Evolutionary conservation across 306 rosid species (phyloP), one percentile per base, ranked within the genome.

Genomic region (Prunus dulcis): DNA sequence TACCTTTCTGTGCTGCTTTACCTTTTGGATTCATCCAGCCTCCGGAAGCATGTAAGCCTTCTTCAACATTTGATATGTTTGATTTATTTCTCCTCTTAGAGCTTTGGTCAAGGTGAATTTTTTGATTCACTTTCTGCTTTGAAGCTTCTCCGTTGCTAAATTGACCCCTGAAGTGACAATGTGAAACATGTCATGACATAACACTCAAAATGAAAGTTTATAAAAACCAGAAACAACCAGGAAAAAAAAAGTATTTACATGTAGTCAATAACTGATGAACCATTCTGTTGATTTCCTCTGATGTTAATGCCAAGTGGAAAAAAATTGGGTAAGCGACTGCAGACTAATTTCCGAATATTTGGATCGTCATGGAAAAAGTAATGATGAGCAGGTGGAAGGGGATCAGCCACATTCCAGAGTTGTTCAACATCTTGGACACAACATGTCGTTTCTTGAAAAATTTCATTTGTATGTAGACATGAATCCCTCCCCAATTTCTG

Each of bases 321-420:
- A 79, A 92, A 92, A 78, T 90, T 75, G 38, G 71, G 78, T 18
- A 92, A 82, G 71, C 97, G 88, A 61, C 65, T 58, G 51, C 84
- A 73, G 66, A 95, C 92, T 79, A 90, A 86, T 20, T 84, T 85
- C 79, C 55, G 88, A 80, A 95, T 82, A 80, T 89, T 89, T 34
- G 86, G 80, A 88, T 95, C 96, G 46, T 79, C 79, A 14, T 92
- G 92, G 76, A 90, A 86, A 82, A 90, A 92, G 78, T 95, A 95
- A 47, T 19, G 78, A 85, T 92, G 92, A 69, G 97, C 87, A 41
- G 96, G 93, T 51, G 87, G 86, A 82, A 82, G 72, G 6, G 84
- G 91, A 65, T 75, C 80, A 11, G 63, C 77, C 5, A 65, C 83
- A 78, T 84, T 83, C 87, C 84, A 76, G 49, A 76, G 56, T 52